Evolutionary conservation across 2,329 filamentous ascomycete genomes (phyloP).

Genomic region (Botrytis paeoniae): DNA sequence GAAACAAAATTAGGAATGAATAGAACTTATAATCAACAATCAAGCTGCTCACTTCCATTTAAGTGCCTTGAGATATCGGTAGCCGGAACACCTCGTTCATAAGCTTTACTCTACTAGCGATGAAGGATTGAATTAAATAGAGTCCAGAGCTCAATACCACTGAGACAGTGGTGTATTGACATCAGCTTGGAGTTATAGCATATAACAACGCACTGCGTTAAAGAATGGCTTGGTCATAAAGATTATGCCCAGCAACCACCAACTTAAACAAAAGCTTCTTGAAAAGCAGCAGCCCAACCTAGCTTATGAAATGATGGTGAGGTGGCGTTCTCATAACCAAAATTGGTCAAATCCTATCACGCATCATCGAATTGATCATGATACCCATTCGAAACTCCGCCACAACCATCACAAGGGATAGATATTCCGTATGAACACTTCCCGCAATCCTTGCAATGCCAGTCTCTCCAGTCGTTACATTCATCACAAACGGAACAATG

Average conservation of each 20-base stretch:
- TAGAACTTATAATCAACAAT: not conserved
- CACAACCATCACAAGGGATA: slow-evolving; percentile 15
- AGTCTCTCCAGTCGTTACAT: slow-evolving; percentile 11
- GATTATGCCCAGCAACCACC: too few relatives aligned
- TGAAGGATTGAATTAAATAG: not conserved
- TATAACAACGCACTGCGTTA: not conserved
- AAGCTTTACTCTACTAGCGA: not conserved
- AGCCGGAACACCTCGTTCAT: not conserved
- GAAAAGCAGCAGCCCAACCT: not conserved
- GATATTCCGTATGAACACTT: slow-evolving; percentile 3
- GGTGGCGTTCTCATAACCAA: not conserved
- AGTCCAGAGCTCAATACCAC: not conserved
- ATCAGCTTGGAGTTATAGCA: not conserved
- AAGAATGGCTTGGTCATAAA: not conserved
- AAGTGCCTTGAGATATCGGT: not conserved
- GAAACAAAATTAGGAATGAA: not conserved
- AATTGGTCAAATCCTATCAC: not conserved
- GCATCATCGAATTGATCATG: not conserved
- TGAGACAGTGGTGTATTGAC: not conserved
- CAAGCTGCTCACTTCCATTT: not conserved
- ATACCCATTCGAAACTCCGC: slow-evolving; percentile 5
- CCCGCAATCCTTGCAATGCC: slow-evolving; percentile 13
- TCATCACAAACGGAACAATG: slow-evolving; percentile 14
- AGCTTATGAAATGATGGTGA: not conserved
- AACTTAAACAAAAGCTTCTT: not conserved